Evolutionary conservation across 2,329 filamentous ascomycete species (phyloP).

Genomic region (Pseudogymnoascus pannorum): DNA sequence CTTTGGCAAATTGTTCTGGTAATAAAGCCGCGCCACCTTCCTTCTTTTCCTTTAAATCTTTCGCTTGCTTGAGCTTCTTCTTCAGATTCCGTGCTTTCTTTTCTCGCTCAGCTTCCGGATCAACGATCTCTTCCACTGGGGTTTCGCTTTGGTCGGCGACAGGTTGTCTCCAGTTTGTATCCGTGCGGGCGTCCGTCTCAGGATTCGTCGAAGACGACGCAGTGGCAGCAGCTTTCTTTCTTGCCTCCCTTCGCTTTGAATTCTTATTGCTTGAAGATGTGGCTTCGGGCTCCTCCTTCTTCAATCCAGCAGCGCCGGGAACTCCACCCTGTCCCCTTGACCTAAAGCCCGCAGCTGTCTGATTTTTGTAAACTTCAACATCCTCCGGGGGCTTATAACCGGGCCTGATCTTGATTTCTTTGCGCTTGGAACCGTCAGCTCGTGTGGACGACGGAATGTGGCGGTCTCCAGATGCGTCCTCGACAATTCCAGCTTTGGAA

Average conservation of each 20-base stretch:
- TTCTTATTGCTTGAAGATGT: slow-evolving; percentile 69
- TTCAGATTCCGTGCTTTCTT: slow-evolving; percentile 88
- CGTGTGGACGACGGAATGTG: slow-evolving; percentile 84
- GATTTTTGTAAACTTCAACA: slow-evolving; percentile 92
- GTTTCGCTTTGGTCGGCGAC: slow-evolving; percentile 20
- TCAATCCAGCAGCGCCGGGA: slow-evolving; percentile 61
- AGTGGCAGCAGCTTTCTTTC: slow-evolving; percentile 45
- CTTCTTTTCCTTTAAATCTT: slow-evolving; percentile 85
- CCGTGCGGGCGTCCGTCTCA: slow-evolving; percentile 32
- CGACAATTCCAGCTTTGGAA: slow-evolving; percentile 65
- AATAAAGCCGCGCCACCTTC: slow-evolving; percentile 75
- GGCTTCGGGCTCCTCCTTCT: slow-evolving; percentile 39
- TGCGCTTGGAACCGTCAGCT: slow-evolving; percentile 83
- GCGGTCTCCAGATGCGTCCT: slow-evolving; percentile 68
- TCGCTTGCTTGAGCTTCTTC: slow-evolving; percentile 93
- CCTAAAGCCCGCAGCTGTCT: slow-evolving; percentile 77
- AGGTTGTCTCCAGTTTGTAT: slow-evolving; percentile 13
- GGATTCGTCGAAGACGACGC: slow-evolving; percentile 32
- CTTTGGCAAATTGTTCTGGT: slow-evolving; percentile 93
- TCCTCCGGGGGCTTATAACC: slow-evolving; percentile 94
- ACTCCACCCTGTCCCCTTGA: slow-evolving; percentile 64
- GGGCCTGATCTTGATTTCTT: slow-evolving; percentile 87
- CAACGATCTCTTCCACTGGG: slow-evolving; percentile 40
- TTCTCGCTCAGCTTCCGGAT: slow-evolving; percentile 72
- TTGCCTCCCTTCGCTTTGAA: slow-evolving; percentile 66